These are phyloP conservation scores for Coemansia sp. DNA, from an alignment of 192 early-diverging fungal species.

Conservation along the genomic window DNA sequence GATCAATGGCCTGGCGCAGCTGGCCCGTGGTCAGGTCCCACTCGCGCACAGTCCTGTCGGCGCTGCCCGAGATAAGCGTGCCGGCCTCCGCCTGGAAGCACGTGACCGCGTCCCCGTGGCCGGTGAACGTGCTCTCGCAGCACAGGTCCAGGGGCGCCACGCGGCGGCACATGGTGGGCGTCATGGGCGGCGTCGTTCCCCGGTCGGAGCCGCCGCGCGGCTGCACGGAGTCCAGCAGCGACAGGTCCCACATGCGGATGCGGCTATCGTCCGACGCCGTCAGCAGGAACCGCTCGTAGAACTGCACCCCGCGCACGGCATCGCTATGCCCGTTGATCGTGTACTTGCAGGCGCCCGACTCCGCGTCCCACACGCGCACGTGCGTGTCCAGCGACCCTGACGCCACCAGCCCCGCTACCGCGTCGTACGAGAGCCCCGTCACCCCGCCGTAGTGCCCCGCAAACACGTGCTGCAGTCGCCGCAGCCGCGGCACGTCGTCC, in stretches of 20 bases:
- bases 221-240: constrained; percentile 58
- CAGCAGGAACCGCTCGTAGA: constrained; percentile 50
- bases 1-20: constrained; percentile 64
- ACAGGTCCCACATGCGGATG: constrained; percentile 68
- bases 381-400: constrained; percentile 70
- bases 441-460: constrained; percentile 63
- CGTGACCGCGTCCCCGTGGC: constrained; percentile 39
- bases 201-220: constrained; percentile 23
- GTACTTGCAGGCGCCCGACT: constrained; percentile 45
- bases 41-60: constrained; percentile 72
- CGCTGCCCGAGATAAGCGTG: constrained; percentile 62
- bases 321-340: constrained; percentile 37
- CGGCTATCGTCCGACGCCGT: constrained; percentile 66
- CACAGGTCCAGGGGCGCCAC: constrained; percentile 54
- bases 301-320: constrained; percentile 32
- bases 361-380: constrained; percentile 61
- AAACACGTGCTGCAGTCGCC: constrained; percentile 22
- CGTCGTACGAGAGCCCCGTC: constrained; percentile 60
- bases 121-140: constrained; percentile 36
- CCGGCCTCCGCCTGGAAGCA: constrained; percentile 39
- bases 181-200: constrained; percentile 48
- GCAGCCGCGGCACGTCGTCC: constrained; percentile 40
- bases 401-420: constrained; percentile 56
- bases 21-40: constrained; percentile 73
- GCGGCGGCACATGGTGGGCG: constrained; percentile 34